Percentiles rank a stretch among this genome's conserved stretches.
Evolutionary conservation across 2,329 filamentous ascomycete species (phyloP).

Genomic region (Colletotrichum sp.): DNA sequence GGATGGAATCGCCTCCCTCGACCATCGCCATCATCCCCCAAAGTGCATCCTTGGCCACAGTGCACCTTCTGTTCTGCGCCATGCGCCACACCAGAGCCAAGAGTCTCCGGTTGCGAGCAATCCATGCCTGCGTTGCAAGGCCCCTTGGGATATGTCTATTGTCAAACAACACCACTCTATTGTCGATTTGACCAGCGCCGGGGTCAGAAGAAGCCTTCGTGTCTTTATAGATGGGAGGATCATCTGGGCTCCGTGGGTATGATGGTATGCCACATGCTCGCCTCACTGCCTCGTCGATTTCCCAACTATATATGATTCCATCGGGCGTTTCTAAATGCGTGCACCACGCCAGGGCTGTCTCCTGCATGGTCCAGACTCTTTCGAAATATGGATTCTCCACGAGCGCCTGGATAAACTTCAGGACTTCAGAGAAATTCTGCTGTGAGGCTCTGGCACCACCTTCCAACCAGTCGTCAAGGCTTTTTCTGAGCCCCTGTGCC

Average conservation of each 20-base stretch:
- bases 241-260: neutral
- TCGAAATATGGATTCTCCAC: neutral
- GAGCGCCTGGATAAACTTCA: neutral
- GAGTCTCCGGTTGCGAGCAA: neutral
- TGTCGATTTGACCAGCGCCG: neutral
- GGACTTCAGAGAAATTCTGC: neutral
- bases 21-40: neutral
- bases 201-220: neutral
- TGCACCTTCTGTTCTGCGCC: neutral
- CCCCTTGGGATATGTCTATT: neutral
- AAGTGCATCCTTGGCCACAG: neutral
- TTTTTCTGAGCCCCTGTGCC: neutral
- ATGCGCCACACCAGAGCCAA: neutral
- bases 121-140: neutral
- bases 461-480: neutral
- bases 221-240: neutral
- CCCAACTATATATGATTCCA: neutral
- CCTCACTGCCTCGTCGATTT: neutral
- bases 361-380: neutral
- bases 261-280: neutral
- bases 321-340: neutral
- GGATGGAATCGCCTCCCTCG: neutral
- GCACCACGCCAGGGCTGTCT: neutral
- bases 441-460: neutral
- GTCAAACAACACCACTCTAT: neutral